Percentiles rank a stretch among this genome's conserved stretches.
Evolutionary conservation across 2,329 filamentous ascomycete genomes (phyloP).

Genomic region (Sphaerostilbella broomeana): DNA sequence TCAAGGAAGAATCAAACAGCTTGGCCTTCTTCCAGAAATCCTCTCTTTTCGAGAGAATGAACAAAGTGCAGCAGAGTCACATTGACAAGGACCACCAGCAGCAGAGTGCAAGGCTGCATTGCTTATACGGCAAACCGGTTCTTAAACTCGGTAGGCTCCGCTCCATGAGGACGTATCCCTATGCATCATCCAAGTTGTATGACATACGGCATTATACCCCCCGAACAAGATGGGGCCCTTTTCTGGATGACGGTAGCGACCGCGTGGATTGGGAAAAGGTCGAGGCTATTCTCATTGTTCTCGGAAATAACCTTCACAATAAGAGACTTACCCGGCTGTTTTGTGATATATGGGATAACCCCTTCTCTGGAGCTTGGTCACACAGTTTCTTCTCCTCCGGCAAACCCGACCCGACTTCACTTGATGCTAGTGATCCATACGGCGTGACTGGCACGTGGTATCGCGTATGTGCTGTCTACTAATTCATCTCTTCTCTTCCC

Average conservation of each 20-base stretch:
- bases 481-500: background rate
- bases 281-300: conserved; percentile 64
- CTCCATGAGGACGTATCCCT: conserved; percentile 43
- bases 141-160: conserved; percentile 31
- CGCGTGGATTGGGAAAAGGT: conserved; percentile 74
- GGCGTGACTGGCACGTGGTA: conserved; percentile 65
- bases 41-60: conserved; percentile 52
- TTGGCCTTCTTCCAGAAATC: conserved; percentile 59
- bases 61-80: conserved; percentile 8
- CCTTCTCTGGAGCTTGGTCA: conserved; percentile 51
- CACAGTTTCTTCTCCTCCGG: conserved; percentile 39
- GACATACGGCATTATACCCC: conserved; percentile 63
- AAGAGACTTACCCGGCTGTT: conserved; percentile 44
- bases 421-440: conserved; percentile 60
- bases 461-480: conserved; percentile 42
- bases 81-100: conserved; percentile 39
- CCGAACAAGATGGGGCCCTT: conserved; percentile 63
- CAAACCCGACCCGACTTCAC: conserved; percentile 29
- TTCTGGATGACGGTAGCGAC: conserved; percentile 54
- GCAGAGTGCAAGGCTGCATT: conserved; percentile 63
- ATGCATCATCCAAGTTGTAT: conserved; percentile 64
- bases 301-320: conserved; percentile 54
- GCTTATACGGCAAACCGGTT: conserved; percentile 58
- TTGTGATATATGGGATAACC: conserved; percentile 45
- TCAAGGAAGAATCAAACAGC: conserved; percentile 43